Conservation (phyloP, 352 stramenopile species). For the Thraustochytrium sp. region DNA sequence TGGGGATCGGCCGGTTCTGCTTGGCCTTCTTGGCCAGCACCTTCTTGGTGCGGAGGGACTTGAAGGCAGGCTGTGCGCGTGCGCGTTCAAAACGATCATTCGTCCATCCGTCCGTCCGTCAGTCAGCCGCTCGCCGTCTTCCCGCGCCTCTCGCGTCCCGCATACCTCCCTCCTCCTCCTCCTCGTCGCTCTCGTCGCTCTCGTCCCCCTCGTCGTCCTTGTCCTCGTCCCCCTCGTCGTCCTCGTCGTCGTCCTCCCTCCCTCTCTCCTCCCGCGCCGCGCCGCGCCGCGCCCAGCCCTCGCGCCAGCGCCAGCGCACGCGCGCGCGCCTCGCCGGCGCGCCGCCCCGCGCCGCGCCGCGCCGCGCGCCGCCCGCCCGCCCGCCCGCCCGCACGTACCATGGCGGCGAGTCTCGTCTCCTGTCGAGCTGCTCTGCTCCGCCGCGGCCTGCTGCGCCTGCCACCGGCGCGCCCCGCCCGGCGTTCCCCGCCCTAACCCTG, state of each 20-base stretch:
- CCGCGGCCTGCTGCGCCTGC: background rate
- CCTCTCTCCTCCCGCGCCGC: too few species aligned
- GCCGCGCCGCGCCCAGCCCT: too few species aligned
- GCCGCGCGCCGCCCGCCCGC: too few species aligned
- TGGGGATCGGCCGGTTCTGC: conserved; percentile 98
- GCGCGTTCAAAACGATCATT: background rate
- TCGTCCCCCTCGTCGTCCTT: background rate
- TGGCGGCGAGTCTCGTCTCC: background rate
- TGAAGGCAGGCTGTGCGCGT: conserved; percentile 87
- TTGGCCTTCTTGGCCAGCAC: conserved; percentile 99
- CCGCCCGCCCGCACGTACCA: background rate
- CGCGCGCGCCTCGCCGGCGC: background rate
- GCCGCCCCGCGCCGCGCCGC: background rate
- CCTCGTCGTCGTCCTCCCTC: background rate
- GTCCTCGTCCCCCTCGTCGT: background rate
- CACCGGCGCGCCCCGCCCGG: background rate
- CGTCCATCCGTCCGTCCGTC: background rate
- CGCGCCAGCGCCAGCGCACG: too few species aligned
- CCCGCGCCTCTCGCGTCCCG: background rate
- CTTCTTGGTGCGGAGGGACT: conserved; percentile 98
- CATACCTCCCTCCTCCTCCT: background rate
- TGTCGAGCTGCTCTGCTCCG: background rate
- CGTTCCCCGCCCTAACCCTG: background rate
- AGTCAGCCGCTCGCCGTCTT: background rate
- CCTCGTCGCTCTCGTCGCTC: background rate